These are phyloP conservation scores for Chimonanthus praecox DNA, from an alignment of 164 flowering plant species.

Conservation along the genomic window DNA sequence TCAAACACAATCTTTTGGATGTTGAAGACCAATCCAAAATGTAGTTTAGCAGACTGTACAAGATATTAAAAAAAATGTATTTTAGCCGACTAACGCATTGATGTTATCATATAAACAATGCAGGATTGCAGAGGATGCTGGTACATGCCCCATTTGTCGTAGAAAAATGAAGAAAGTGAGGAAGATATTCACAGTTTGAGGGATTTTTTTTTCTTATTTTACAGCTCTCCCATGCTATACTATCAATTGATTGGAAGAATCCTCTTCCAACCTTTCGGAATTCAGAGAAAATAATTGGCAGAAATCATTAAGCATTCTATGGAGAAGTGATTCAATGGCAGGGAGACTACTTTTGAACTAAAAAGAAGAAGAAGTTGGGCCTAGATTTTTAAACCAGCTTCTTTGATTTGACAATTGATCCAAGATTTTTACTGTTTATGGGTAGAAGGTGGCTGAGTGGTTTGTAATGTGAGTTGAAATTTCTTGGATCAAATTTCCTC, in stretches of 20 bases:
- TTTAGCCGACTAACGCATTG: neutral
- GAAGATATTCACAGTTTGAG: conserved; percentile 48
- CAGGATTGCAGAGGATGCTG: conserved; percentile 55
- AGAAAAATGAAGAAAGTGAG: conserved; percentile 50
- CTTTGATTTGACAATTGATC: neutral
- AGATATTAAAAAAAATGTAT: neutral
- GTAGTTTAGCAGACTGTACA: neutral
- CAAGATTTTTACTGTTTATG: neutral
- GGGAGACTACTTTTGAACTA: neutral
- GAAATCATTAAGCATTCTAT: neutral
- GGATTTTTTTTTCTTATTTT: neutral
- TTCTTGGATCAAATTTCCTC: neutral
- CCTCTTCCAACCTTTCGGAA: neutral
- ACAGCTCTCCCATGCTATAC: neutral
- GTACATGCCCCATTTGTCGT: conserved; percentile 52
- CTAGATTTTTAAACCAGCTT: neutral
- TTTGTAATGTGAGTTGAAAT: neutral
- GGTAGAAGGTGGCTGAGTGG: neutral
- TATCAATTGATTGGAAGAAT: neutral
- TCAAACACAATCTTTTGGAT: neutral
- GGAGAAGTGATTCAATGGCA: neutral
- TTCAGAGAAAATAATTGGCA: neutral
- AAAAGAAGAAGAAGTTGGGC: neutral
- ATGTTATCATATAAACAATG: conserved; percentile 5
- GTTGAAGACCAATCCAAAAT: neutral